Base-by-base conservation (phyloP, 2,329 filamentous ascomycete species). In the Aspergillus quadricinctus region DNA sequence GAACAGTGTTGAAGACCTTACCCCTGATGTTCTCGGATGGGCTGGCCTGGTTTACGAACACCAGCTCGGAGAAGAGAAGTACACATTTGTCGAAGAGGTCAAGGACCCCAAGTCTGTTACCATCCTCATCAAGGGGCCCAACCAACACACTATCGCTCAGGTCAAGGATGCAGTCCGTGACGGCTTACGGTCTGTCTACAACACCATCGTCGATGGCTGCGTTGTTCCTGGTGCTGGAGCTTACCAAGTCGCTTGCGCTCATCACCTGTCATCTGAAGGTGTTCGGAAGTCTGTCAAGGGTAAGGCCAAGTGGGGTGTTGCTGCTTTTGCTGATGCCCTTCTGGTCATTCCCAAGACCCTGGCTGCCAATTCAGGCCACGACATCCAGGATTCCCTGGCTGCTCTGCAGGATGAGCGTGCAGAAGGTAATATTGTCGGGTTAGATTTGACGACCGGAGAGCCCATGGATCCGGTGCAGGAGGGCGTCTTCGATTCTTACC, bases 51-150 rank as follows among this genome's bases (percentile, higher is more conserved):
- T 99, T 56, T 97, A 99, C 73, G 94, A 99, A 80, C 93, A 99
- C 77, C 90, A 93, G 66, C 83, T 99, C 9, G 94, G 94, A 60
- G 94, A 99, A 81, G 94, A 99, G 81, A 99, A 99, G 81, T 99
- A 90, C 80, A 99, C 94, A 5, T 99, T 99, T 72, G 83, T 99
- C 59, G 94, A 99, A 77, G 94, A 99, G 67, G 94, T 99, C 69
- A 97, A 97, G 82, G 92, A 97, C 60, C 90, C 94, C 60, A 99
- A 99, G 81, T 97, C 93, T 1, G 94, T 99, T 49, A 99, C 94
- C 17, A 81, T 99, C 31, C 83, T 99, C 69, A 97, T 99, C 82
- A 99, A 97, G 82, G 94, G 94, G 25, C 94, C 94, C 61, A 99
- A 99, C 77, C 82, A 87, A 70, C 94, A 99, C 80, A 97, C 93